These are phyloP conservation scores for Vaccinium macrocarpon DNA, from an alignment of 148 eudicot species.

Conservation along the genomic window DNA sequence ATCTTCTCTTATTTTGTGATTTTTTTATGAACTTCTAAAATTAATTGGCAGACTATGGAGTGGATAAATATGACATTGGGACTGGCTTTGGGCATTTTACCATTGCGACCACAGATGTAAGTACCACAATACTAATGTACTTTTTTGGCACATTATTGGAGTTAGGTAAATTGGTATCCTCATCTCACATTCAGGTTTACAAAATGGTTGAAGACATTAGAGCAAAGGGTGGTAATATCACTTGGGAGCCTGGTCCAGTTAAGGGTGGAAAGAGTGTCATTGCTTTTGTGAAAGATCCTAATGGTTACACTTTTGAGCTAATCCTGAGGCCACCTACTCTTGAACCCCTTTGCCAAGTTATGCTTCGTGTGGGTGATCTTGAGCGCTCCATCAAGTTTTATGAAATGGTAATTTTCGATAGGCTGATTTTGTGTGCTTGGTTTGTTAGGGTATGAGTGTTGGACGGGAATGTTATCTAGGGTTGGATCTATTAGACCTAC, in stretches of 20 bases:
- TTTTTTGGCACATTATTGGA: neutral
- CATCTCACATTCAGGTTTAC: constrained; percentile 56
- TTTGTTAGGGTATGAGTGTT: neutral
- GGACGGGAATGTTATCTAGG: neutral
- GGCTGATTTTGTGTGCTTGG: neutral
- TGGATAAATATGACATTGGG: constrained; percentile 90
- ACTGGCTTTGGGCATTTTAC: constrained; percentile 98
- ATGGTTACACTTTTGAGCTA: constrained; percentile 87
- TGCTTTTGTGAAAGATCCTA: constrained; percentile 94
- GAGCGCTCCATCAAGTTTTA: constrained; percentile 67
- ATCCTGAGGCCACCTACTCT: constrained; percentile 74
- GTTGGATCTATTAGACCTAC: neutral
- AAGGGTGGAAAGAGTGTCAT: constrained; percentile 80
- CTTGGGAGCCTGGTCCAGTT: constrained; percentile 93
- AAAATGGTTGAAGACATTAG: constrained; percentile 66
- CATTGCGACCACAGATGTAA: constrained; percentile 86
- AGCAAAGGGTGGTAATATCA: constrained; percentile 75
- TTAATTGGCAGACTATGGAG: constrained; percentile 71
- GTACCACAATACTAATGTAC: constrained; percentile 19
- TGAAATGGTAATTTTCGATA: neutral
- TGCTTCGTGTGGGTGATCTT: constrained; percentile 97
- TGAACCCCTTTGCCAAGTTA: constrained; percentile 96
- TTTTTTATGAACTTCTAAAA: constrained; percentile 1
- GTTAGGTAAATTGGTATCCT: neutral
- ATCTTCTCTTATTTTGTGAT: neutral